These are phyloP conservation scores for Lagenidium giganteum DNA, from an alignment of 352 stramenopile genomes.

Conservation along the genomic window DNA sequence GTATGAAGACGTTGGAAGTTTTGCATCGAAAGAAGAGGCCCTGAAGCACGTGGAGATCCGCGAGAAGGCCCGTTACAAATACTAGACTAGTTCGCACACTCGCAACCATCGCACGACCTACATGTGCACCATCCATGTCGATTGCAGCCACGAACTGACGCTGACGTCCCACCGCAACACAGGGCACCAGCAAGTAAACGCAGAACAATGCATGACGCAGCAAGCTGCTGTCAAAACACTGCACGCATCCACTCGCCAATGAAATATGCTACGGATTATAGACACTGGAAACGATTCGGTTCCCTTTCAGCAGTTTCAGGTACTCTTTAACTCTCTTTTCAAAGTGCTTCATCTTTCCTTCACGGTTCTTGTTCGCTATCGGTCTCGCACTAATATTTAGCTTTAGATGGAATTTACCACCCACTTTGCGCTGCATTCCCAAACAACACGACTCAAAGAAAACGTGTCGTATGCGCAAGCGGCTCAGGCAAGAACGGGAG, in stretches of 20 bases:
- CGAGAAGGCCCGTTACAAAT: too few relatives aligned
- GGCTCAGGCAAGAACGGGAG: constrained; percentile 56
- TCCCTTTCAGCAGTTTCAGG: constrained; percentile 85
- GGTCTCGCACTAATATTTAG: constrained; percentile 87
- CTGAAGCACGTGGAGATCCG: too few relatives aligned
- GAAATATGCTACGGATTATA: constrained; percentile 22
- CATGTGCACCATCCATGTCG: too few relatives aligned
- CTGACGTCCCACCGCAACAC: constrained; percentile 18
- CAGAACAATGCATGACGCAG: constrained; percentile 11
- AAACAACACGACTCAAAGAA: constrained; percentile 84
- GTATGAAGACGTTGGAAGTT: too few relatives aligned
- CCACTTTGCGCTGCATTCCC: constrained; percentile 79
- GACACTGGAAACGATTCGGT: constrained; percentile 54
- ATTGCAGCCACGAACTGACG: too few relatives aligned
- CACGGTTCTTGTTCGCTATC: constrained; percentile 82
- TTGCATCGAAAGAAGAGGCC: too few relatives aligned
- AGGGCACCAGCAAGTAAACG: constrained; percentile 17
- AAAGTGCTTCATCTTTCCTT: constrained; percentile 86
- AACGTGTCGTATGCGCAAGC: constrained; percentile 34
- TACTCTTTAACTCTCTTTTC: constrained; percentile 91
- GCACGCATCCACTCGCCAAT: constrained; percentile 15
- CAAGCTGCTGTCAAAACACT: constrained; percentile 7
- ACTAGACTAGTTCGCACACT: too few relatives aligned
- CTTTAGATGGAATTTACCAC: constrained; percentile 89
- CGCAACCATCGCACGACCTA: too few relatives aligned